Evolutionary conservation across 2,329 filamentous ascomycete species (phyloP).

Genomic region (Phaeosphaeria sp.): DNA sequence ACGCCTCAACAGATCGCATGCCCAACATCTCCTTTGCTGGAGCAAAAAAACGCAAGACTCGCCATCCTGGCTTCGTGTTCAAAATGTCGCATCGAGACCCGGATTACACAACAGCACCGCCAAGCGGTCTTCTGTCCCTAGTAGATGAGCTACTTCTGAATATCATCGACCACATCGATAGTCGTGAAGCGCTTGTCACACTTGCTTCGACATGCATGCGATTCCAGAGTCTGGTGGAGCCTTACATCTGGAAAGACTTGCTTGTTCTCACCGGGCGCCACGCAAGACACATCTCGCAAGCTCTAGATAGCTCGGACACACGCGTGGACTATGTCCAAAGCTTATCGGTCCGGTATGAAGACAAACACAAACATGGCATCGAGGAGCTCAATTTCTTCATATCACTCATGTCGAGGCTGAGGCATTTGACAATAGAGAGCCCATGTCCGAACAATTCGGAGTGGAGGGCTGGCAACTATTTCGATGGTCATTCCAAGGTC

Average conservation of each 20-base stretch:
- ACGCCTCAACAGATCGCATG: slow-evolving; percentile 14
- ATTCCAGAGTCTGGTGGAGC: slow-evolving; percentile 40
- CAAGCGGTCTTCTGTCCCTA: slow-evolving; percentile 32
- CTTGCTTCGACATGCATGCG: slow-evolving; percentile 41
- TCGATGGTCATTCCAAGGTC: slow-evolving; percentile 39
- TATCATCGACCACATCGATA: slow-evolving; percentile 42
- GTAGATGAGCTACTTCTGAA: slow-evolving; percentile 45
- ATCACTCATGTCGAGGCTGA: slow-evolving; percentile 34
- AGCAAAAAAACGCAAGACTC: slow-evolving; percentile 38
- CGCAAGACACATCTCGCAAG: slow-evolving; percentile 28
- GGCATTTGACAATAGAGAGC: slow-evolving; percentile 41
- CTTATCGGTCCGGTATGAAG: slow-evolving; percentile 38
- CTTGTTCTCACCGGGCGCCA: slow-evolving; percentile 34
- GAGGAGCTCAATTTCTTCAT: slow-evolving; percentile 38
- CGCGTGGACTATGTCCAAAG: slow-evolving; percentile 35
- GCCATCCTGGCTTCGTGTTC: slow-evolving; percentile 32
- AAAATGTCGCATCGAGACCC: slow-evolving; percentile 26
- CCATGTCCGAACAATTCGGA: slow-evolving; percentile 47
- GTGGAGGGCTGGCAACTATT: slow-evolving; percentile 28
- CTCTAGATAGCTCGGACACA: slow-evolving; percentile 30
- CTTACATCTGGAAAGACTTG: slow-evolving; percentile 42
- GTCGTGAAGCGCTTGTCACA: slow-evolving; percentile 26
- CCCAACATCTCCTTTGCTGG: slow-evolving; percentile 26
- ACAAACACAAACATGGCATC: slow-evolving; percentile 32
- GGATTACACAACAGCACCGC: slow-evolving; percentile 18